phyloP scores from a whole-genome alignment of 495 filamentous ascomycete species.

The Trichoderma parareesei region DNA sequence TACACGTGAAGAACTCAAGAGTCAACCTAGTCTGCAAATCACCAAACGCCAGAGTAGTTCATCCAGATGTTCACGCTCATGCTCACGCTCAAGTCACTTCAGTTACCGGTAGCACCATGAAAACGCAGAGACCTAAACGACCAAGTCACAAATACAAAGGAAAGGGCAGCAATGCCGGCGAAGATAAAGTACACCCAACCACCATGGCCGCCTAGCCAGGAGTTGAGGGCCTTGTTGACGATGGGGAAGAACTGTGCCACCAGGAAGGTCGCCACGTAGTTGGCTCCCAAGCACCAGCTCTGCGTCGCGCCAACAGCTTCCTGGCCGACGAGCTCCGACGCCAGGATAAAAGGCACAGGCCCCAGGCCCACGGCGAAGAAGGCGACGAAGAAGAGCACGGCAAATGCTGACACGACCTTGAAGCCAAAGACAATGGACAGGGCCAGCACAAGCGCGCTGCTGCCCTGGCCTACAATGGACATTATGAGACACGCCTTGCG shows the following conservation, averaged over 20 bases:
- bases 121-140: conserved; percentile 1
- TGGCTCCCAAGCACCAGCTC: conserved; percentile 73
- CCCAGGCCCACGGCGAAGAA: conserved; percentile 89
- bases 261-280: conserved; percentile 84
- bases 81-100: background rate
- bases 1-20: background rate
- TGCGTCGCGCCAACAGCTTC: conserved; percentile 88
- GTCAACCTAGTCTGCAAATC: background rate
- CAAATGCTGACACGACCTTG: conserved; percentile 67
- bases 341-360: conserved; percentile 88
- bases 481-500: conserved; percentile 74
- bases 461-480: conserved; percentile 77
- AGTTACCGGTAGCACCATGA: background rate
- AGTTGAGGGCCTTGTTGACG: conserved; percentile 60
- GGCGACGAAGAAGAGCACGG: conserved; percentile 75
- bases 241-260: conserved; percentile 92
- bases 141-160: conserved; percentile 56
- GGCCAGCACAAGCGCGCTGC: conserved; percentile 63
- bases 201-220: conserved; percentile 45
- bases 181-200: conserved; percentile 88
- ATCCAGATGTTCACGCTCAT: background rate
- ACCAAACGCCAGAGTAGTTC: background rate
- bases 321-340: conserved; percentile 77
- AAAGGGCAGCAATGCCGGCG: conserved; percentile 58
- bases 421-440: conserved; percentile 62